These are phyloP conservation scores for Mentha longifolia DNA, from an alignment of 257 asterid genomes.

Conservation along the genomic window DNA sequence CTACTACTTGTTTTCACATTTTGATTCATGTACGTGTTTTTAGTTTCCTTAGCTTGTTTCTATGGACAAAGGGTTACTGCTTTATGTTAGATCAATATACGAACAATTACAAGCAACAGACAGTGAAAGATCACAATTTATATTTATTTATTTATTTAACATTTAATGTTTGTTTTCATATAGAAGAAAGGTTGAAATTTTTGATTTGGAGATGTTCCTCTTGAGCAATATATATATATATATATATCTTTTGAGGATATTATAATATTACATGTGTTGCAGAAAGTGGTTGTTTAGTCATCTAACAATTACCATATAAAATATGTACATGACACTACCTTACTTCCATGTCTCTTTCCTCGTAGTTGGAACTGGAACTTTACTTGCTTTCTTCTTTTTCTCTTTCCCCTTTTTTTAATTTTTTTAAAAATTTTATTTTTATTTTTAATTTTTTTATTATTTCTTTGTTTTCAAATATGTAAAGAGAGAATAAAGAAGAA, in stretches of 20 bases:
- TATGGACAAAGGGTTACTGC: background rate
- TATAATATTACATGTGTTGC: background rate
- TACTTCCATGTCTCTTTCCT: slow-evolving; percentile 32
- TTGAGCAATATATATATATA: no score
- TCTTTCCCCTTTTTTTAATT: background rate
- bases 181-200: background rate
- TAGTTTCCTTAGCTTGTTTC: background rate
- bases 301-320: background rate
- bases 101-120: slow-evolving; percentile 12
- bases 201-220: no score
- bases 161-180: background rate
- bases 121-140: background rate
- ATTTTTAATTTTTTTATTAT: no score
- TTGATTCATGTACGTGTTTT: background rate
- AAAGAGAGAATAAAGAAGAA: slow-evolving; percentile 22
- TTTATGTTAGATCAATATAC: background rate
- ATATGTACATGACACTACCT: background rate
- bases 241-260: no score
- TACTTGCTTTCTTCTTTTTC: slow-evolving; percentile 8
- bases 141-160: no score
- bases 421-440: no score
- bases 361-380: slow-evolving; percentile 25
- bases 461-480: background rate
- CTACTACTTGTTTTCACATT: slow-evolving; percentile 3
- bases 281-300: slow-evolving; percentile 9